Evolutionary conservation across 1,284 basidiomycete genomes (phyloP).

Genomic region (Coniferiporia sulphurascens): DNA sequence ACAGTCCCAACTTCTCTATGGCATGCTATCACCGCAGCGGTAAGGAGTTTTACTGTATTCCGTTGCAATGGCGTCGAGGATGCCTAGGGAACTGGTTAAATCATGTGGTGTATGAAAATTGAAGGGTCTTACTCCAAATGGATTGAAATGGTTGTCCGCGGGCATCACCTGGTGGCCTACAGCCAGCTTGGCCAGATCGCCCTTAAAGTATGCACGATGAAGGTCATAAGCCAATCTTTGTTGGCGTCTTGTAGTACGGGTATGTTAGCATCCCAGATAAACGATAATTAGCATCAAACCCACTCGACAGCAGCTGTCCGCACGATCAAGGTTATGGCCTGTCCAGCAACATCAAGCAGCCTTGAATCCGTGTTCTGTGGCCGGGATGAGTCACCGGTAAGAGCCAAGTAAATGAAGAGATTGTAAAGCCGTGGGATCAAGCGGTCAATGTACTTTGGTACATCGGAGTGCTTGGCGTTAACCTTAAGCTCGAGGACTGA

Average conservation of each 20-base stretch:
- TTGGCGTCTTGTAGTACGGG: slow-evolving; percentile 43
- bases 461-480: slow-evolving; percentile 56
- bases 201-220: slow-evolving; percentile 56
- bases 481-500: slow-evolving; percentile 67
- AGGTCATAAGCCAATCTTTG: slow-evolving; percentile 49
- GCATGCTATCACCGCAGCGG: slow-evolving; percentile 58
- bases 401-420: slow-evolving; percentile 59
- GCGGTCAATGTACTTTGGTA: slow-evolving; percentile 73
- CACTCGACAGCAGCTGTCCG: slow-evolving; percentile 61
- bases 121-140: slow-evolving; percentile 39
- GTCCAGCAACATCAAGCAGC: slow-evolving; percentile 59
- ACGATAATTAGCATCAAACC: slow-evolving; percentile 32
- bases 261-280: slow-evolving; percentile 9
- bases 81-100: slow-evolving; percentile 33
- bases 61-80: slow-evolving; percentile 44
- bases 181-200: slow-evolving; percentile 50
- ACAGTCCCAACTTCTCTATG: slow-evolving; percentile 53
- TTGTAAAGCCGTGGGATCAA: slow-evolving; percentile 70
- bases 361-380: slow-evolving; percentile 54
- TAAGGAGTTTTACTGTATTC: slow-evolving; percentile 62
- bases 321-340: slow-evolving; percentile 65
- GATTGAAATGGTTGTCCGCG: slow-evolving; percentile 33
- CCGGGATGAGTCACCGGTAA: slow-evolving; percentile 28
- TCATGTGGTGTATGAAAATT: not conserved
- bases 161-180: slow-evolving; percentile 48